Base-by-base conservation (phyloP, 768 basidiomycete species). In the Xerocomellus intermedius region DNA sequence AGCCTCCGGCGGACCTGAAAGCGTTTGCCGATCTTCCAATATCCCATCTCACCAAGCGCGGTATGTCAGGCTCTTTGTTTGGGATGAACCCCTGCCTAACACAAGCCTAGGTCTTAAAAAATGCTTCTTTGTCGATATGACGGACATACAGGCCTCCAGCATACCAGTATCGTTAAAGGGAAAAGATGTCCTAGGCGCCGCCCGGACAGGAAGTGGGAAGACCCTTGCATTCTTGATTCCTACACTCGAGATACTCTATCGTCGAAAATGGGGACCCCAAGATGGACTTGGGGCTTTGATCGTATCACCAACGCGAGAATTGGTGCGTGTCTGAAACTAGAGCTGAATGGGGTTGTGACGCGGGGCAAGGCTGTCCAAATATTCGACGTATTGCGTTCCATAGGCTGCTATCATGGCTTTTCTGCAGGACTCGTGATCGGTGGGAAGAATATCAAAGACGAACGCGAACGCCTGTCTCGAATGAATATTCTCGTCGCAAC, bases 401-500 rank as follows among this genome's bases (percentile, higher is more conserved):
- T 98, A 55, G 97, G 97, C 3, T 86, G 88, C 42, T 86, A 86
- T 63, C 96, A 99, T 64, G 78, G 81, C 17, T 96, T 98, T 72
- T 96, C 93, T 7, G 96, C 96, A 0, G 96, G 95, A 0, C 75
- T 98, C 13, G 87, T 98, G 17, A 99, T 99, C 41, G 96, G 96
- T 7, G 96, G 96, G 42, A 99, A 98, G 77, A 93, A 86, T 63
- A 70, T 98, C 46, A 94, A 94, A 67, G 94, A 96, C 57, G 96
- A 99, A 69, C 78, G 84, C 36, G 94, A 95, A 21, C 80, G 96
- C 8, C 72, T 99, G 41, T 80, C 87, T 10, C 81, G 91, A 39
- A 98, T 98, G 94, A 99, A 99, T 64, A 97, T 99, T 54, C 82
- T 99, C n/a, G 91, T 99, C 16, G 96, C 96, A 2, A 98, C 96